Evolutionary conservation across 1,139 yeast genomes (phyloP).

Genomic region (Geotrichum carabidarum): DNA sequence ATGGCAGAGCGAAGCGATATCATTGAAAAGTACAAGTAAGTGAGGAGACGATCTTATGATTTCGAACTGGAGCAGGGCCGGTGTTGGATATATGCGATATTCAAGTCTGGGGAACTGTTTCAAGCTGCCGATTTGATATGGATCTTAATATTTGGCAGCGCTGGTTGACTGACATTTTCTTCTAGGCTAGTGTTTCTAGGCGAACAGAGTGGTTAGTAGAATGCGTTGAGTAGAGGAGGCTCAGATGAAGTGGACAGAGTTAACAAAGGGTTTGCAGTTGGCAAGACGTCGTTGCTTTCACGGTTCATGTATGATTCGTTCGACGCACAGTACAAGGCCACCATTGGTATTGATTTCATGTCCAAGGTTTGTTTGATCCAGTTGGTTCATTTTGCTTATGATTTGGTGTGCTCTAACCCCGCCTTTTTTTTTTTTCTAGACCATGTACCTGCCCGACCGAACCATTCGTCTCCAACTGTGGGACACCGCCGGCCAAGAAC

Average conservation of each 20-base stretch:
- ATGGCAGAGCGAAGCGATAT: constrained; percentile 34
- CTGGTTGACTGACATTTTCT: not conserved
- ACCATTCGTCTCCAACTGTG: constrained; percentile 74
- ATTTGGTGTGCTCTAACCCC: no score
- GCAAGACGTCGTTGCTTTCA: constrained; percentile 91
- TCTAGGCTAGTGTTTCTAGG: constrained; percentile 86
- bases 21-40: constrained; percentile 40
- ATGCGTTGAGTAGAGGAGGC: constrained; percentile 17
- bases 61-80: not conserved
- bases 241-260: no score
- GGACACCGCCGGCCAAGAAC: constrained; percentile 99
- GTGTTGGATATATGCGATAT: not conserved
- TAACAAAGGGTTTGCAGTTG: constrained; percentile 45
- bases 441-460: constrained; percentile 72
- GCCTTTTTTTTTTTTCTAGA: constrained; percentile 28
- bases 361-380: constrained; percentile 54
- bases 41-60: constrained; percentile 9
- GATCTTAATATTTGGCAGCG: not conserved
- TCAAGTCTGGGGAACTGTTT: not conserved
- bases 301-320: constrained; percentile 98
- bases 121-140: no score
- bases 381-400: no score
- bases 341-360: constrained; percentile 92
- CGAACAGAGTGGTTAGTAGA: constrained; percentile 74
- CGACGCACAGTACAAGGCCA: constrained; percentile 83